phyloP scores from a whole-genome alignment of 345 rosid species.

The Populus ilicifolia region DNA sequence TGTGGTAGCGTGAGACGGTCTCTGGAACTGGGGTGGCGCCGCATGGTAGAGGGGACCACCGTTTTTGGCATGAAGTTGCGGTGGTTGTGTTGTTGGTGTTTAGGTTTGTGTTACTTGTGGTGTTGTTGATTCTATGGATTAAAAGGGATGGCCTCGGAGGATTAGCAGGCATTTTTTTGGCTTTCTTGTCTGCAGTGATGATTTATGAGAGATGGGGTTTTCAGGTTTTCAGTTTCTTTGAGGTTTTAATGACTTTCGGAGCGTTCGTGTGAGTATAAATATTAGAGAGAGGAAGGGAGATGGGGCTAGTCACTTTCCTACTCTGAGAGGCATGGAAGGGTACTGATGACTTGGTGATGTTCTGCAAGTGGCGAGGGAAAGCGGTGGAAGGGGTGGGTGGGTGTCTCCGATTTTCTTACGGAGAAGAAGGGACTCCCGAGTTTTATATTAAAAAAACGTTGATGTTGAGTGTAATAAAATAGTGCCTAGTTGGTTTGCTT shows the following conservation, averaged over 20 bases:
- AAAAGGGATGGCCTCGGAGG: conserved; percentile 29
- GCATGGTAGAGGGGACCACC: conserved; percentile 27
- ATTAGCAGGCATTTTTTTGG: conserved; percentile 23
- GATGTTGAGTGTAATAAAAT: conserved; percentile 7
- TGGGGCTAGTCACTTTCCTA: background rate
- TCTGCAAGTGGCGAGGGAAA: background rate
- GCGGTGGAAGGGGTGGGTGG: background rate
- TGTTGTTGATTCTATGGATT: conserved; percentile 27
- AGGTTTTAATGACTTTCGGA: background rate
- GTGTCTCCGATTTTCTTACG: conserved; percentile 4
- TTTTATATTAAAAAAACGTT: background rate
- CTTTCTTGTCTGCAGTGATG: background rate
- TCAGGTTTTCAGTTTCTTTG: background rate
- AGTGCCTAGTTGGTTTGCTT: background rate
- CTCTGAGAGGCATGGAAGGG: background rate
- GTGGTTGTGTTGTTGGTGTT: conserved; percentile 1
- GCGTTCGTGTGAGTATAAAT: background rate
- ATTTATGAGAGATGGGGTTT: background rate
- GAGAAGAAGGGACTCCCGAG: background rate
- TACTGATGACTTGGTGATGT: background rate
- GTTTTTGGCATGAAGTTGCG: conserved; percentile 14
- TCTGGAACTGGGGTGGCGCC: conserved; percentile 19
- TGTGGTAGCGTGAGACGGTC: conserved; percentile 20
- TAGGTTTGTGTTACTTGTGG: conserved; percentile 2
- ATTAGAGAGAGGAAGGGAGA: conserved; percentile 8